Percentiles rank a stretch among this genome's conserved stretches.
These are phyloP conservation scores for Babesia bigemina DNA, from an alignment of 169 alveolate genomes.

Conservation along the genomic window DNA sequence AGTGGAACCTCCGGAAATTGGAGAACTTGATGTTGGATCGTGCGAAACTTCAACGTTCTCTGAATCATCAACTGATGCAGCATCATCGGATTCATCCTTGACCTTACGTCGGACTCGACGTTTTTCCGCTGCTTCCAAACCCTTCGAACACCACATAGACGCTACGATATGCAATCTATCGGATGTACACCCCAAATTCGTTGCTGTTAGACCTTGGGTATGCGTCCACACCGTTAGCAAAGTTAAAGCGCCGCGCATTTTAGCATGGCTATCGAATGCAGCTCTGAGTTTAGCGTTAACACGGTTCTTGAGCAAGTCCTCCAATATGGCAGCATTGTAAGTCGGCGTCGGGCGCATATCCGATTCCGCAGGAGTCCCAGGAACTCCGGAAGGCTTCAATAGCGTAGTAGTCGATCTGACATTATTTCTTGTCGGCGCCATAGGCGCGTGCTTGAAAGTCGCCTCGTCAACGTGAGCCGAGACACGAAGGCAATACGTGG, in stretches of 20 bases:
- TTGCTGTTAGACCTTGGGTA: slow-evolving; percentile 1
- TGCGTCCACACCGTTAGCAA: slow-evolving; percentile 19
- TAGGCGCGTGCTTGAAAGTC: slow-evolving; percentile 4
- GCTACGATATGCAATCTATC: too few relatives aligned
- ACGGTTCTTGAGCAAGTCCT: slow-evolving; percentile 1
- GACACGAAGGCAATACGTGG: background rate
- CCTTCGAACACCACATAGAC: too few relatives aligned
- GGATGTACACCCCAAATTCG: background rate
- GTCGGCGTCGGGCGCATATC: slow-evolving; percentile 31
- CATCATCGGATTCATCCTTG: background rate
- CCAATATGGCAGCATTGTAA: slow-evolving; percentile 22
- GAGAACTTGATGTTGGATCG: background rate
- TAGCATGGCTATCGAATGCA: background rate
- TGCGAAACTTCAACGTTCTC: background rate
- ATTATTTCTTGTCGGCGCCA: slow-evolving; percentile 6
- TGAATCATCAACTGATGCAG: background rate
- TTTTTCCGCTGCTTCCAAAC: too few relatives aligned
- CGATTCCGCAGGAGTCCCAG: background rate
- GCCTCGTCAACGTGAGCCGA: slow-evolving; percentile 15
- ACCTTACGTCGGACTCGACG: too few relatives aligned
- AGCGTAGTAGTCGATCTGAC: slow-evolving; percentile 18
- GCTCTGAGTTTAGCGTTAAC: background rate
- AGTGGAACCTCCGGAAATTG: background rate
- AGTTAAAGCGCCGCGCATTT: slow-evolving; percentile 11
- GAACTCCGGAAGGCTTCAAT: background rate